These are phyloP conservation scores for Candida insectorum DNA, from an alignment of 805 yeast species.

Conservation along the genomic window DNA sequence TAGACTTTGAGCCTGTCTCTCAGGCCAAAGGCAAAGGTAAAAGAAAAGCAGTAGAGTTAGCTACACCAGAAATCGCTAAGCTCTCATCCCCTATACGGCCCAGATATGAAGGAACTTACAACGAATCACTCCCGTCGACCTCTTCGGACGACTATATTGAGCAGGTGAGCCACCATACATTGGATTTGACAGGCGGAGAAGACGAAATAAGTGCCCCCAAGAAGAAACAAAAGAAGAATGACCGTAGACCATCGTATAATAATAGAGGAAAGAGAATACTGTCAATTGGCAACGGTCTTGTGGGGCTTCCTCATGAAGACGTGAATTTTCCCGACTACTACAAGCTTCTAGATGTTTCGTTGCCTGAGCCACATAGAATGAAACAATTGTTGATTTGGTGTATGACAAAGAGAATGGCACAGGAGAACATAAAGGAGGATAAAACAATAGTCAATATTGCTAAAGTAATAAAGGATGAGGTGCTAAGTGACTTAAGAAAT, in stretches of 20 bases:
- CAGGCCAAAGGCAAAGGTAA: constrained; percentile 1
- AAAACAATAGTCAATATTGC: constrained; percentile 50
- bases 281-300: constrained; percentile 71
- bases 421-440: constrained; percentile 24
- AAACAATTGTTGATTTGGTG: constrained; percentile 70
- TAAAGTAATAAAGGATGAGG: constrained; percentile 60
- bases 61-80: constrained; percentile 4
- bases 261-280: constrained; percentile 70
- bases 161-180: constrained; percentile 26
- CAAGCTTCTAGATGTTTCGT: constrained; percentile 56
- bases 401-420: constrained; percentile 37
- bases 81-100: constrained; percentile 15
- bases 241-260: constrained; percentile 49
- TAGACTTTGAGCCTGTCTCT: constrained; percentile 8
- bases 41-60: no score
- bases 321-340: constrained; percentile 53
- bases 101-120: constrained; percentile 12
- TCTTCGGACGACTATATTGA: constrained; percentile 24
- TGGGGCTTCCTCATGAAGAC: constrained; percentile 63
- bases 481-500: constrained; percentile 54
- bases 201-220: constrained; percentile 8
- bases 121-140: constrained; percentile 2
- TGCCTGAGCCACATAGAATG: constrained; percentile 74
- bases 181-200: constrained; percentile 17
- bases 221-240: constrained; percentile 16